Evolutionary conservation across 2,329 filamentous ascomycete genomes (phyloP).

Genomic region (Colletotrichum orchidophilum): DNA sequence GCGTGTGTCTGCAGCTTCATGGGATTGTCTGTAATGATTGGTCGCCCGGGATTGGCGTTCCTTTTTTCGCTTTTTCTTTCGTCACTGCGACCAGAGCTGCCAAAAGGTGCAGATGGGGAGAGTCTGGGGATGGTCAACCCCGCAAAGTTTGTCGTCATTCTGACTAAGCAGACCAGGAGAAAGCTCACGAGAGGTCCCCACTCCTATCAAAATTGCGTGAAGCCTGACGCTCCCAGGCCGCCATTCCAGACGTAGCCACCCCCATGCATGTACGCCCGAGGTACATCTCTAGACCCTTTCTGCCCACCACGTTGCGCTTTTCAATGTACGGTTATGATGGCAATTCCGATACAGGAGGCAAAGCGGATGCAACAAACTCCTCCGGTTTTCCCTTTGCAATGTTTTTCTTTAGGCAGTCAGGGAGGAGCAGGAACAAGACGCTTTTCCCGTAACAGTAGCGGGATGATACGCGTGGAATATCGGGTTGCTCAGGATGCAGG

Average conservation of each 20-base stretch:
- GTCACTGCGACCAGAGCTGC: not conserved
- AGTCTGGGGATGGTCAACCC: slow-evolving; percentile 27
- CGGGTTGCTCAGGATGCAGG: slow-evolving; percentile 18
- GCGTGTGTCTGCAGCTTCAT: not conserved
- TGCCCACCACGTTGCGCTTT: not conserved
- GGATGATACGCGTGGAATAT: slow-evolving; percentile 6
- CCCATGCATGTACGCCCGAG: slow-evolving; percentile 13
- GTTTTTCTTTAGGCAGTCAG: not conserved
- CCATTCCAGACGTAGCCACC: slow-evolving; percentile 10
- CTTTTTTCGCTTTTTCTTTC: slow-evolving; percentile 18
- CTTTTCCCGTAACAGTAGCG: slow-evolving; percentile 2
- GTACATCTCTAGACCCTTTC: slow-evolving; percentile 9
- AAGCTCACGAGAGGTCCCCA: slow-evolving; percentile 16
- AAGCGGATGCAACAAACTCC: not conserved
- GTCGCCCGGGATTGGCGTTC: not conserved
- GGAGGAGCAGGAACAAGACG: not conserved
- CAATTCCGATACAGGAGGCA: slow-evolving; percentile 14
- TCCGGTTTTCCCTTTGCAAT: not conserved
- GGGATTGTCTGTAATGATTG: slow-evolving; percentile 5
- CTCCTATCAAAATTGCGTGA: slow-evolving; percentile 30
- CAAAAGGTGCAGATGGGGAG: not conserved
- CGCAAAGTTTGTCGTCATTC: slow-evolving; percentile 34
- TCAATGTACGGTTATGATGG: slow-evolving; percentile 10
- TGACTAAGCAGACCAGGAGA: slow-evolving; percentile 21
- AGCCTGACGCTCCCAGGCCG: slow-evolving; percentile 19